phyloP scores from a whole-genome alignment of 768 basidiomycete species.

The Boletellus ananas region DNA sequence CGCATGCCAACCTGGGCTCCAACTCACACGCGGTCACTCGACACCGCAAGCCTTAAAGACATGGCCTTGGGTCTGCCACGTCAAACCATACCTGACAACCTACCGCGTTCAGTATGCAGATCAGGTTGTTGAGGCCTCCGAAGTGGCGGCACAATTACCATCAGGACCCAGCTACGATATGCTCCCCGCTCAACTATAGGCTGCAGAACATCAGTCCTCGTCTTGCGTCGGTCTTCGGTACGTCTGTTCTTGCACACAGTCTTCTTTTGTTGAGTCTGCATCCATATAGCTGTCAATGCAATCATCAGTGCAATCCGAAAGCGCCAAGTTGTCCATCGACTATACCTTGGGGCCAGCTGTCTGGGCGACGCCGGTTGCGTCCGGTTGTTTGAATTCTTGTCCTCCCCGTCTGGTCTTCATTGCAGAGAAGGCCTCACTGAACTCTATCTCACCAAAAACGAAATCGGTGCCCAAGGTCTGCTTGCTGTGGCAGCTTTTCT shows the following conservation, averaged over 20 bases:
- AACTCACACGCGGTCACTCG: conserved; percentile 14
- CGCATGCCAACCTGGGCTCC: too few species aligned
- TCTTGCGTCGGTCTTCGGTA: conserved; percentile 29
- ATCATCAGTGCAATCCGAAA: conserved; percentile 46
- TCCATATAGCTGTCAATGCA: conserved; percentile 43
- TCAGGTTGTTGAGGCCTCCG: conserved; percentile 20
- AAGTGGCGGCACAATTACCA: conserved; percentile 25
- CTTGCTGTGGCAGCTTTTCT: conserved; percentile 52
- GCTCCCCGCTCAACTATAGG: conserved; percentile 18
- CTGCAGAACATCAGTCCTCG: conserved; percentile 27
- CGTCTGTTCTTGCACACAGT: neutral
- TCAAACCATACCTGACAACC: neutral
- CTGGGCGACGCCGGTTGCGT: conserved; percentile 57
- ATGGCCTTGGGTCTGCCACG: neutral
- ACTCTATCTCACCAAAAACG: conserved; percentile 55
- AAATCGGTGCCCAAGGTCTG: conserved; percentile 53
- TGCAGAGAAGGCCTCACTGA: conserved; percentile 43
- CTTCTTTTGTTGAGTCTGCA: neutral
- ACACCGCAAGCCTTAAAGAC: conserved; percentile 1
- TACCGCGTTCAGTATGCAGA: conserved; percentile 17
- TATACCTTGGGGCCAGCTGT: conserved; percentile 53
- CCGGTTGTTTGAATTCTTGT: conserved; percentile 51
- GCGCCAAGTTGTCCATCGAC: conserved; percentile 47
- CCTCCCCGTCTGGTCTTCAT: conserved; percentile 43
- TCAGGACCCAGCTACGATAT: conserved; percentile 30